Conservation (phyloP, 257 asterid genomes). For the Prunella vulgaris region DNA sequence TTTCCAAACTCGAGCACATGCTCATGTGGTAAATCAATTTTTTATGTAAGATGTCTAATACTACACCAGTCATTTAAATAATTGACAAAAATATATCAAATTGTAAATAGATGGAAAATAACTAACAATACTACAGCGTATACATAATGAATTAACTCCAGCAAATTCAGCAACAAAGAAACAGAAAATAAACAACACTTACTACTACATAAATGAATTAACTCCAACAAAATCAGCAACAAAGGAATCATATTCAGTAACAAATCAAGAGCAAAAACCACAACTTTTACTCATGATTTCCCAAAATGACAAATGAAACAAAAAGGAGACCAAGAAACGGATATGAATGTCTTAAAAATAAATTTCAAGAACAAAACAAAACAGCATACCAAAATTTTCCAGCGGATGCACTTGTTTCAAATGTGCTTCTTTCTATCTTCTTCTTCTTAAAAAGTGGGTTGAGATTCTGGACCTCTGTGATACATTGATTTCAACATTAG, state of each 20-base stretch:
- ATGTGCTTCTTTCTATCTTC: conserved; percentile 42
- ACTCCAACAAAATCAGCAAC: conserved; percentile 11
- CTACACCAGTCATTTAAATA: neutral
- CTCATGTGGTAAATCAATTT: too few species aligned
- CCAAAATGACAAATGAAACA: too few species aligned
- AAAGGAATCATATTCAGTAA: neutral
- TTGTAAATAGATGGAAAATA: neutral
- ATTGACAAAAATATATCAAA: neutral
- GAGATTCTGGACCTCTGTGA: conserved; percentile 33
- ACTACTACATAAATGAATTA: neutral
- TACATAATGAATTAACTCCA: neutral
- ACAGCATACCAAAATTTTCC: conserved; percentile 73
- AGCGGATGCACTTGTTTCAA: conserved; percentile 67
- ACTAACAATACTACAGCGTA: neutral
- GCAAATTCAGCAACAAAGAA: conserved; percentile 7
- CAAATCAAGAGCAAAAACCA: neutral
- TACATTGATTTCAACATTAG: neutral
- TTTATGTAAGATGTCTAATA: neutral
- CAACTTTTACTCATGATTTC: conserved; percentile 39
- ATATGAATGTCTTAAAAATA: too few species aligned
- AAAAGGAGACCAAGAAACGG: too few species aligned
- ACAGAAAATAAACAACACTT: neutral
- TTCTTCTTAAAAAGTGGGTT: conserved; percentile 35
- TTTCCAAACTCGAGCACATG: too few species aligned
- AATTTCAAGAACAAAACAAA: neutral